Evolutionary conservation across 345 rosid genomes (phyloP).

Genomic region (Chamaenerion angustifolium): DNA sequence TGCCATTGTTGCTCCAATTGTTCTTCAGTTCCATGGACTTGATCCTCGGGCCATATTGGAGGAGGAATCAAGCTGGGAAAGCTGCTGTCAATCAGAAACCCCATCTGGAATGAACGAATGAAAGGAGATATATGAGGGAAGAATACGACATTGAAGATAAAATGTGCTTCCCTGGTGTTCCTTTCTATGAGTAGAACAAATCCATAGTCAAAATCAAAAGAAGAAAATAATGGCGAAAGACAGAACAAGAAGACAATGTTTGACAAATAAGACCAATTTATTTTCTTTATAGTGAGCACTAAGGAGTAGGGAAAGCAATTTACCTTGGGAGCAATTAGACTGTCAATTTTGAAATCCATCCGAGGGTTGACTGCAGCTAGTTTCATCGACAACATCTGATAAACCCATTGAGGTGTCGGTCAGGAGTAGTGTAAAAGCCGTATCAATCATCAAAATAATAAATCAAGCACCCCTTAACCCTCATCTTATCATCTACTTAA

Average conservation of each 20-base stretch:
- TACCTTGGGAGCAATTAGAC: constrained; percentile 71
- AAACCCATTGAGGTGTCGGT: neutral
- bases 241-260: too few species aligned
- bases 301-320: constrained; percentile 11
- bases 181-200: too few species aligned
- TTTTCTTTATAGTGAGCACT: neutral
- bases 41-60: neutral
- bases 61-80: neutral
- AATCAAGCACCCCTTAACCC: too few species aligned
- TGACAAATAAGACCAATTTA: neutral
- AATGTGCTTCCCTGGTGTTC: too few species aligned
- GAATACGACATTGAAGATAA: too few species aligned
- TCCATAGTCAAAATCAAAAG: too few species aligned
- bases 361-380: constrained; percentile 51
- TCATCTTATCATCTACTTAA: too few species aligned
- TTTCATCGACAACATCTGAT: constrained; percentile 82
- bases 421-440: neutral
- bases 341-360: constrained; percentile 38
- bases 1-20: too few species aligned
- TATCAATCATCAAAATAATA: too few species aligned
- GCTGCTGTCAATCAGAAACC: constrained; percentile 2
- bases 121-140: neutral
- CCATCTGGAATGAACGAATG: neutral
- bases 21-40: too few species aligned
- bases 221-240: too few species aligned